Percentiles rank a stretch among this genome's conserved stretches.
phyloP scores from a whole-genome alignment of 2,329 filamentous ascomycete genomes.

The Ophiostoma australiae region DNA sequence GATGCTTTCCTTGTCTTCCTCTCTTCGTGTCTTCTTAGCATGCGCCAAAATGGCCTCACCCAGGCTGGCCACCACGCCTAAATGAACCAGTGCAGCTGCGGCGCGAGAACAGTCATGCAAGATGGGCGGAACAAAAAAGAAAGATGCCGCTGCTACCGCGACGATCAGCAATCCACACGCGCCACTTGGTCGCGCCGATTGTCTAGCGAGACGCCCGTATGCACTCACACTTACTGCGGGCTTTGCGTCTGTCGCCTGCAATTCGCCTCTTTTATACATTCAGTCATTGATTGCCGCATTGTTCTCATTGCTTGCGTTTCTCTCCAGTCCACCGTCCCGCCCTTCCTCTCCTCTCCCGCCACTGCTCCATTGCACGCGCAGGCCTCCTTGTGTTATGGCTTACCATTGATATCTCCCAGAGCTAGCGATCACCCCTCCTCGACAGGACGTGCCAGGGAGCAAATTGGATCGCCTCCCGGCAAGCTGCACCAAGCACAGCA shows the following conservation, averaged over 20 bases:
- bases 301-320: neutral
- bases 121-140: neutral
- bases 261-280: neutral
- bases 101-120: neutral
- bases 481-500: slow-evolving; percentile 17
- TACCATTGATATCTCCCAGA: neutral
- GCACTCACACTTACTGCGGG: neutral
- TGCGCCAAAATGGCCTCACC: neutral
- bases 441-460: neutral
- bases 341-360: neutral
- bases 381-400: neutral
- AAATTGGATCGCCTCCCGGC: slow-evolving; percentile 24
- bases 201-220: neutral
- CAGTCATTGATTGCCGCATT: neutral
- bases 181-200: slow-evolving; percentile 14
- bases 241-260: neutral
- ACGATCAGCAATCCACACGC: neutral
- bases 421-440: neutral
- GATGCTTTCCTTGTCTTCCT: neutral
- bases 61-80: neutral
- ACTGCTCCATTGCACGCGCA: neutral
- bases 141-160: slow-evolving; percentile 12
- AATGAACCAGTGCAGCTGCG: neutral
- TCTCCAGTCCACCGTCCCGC: neutral
- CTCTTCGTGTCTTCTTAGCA: neutral